Percentiles rank a stretch among this genome's conserved stretches.
Conservation (phyloP, 345 rosid species). For the Noccaea bulbosa region DNA sequence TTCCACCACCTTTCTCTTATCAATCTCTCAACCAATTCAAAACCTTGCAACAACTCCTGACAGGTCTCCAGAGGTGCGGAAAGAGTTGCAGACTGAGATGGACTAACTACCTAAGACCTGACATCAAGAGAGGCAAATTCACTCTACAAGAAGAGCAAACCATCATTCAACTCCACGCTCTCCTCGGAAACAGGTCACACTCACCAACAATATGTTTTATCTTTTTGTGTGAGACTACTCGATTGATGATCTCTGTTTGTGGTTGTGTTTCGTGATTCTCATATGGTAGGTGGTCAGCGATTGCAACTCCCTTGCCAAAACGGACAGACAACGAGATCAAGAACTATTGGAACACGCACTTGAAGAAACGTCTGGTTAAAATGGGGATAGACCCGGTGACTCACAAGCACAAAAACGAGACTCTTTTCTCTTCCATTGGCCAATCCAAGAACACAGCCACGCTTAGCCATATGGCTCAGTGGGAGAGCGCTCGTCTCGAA, state of each 20-base stretch:
- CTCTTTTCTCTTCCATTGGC: slow-evolving; percentile 53
- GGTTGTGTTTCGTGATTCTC: background rate
- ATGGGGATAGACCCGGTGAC: slow-evolving; percentile 66
- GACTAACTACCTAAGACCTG: slow-evolving; percentile 94
- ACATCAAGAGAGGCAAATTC: slow-evolving; percentile 92
- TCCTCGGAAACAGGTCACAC: slow-evolving; percentile 82
- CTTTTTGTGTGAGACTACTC: background rate
- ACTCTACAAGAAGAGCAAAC: slow-evolving; percentile 92
- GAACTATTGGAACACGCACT: slow-evolving; percentile 84
- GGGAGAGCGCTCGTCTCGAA: slow-evolving; percentile 62
- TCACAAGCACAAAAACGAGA: slow-evolving; percentile 51
- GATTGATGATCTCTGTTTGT: slow-evolving; percentile 31
- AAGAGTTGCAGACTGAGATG: slow-evolving; percentile 95
- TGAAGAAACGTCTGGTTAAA: slow-evolving; percentile 66
- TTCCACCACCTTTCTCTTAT: background rate
- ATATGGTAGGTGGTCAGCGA: slow-evolving; percentile 72
- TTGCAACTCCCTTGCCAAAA: slow-evolving; percentile 75
- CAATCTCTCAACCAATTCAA: background rate
- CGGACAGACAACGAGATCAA: slow-evolving; percentile 83
- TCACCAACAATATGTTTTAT: background rate
- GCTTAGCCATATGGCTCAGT: slow-evolving; percentile 61
- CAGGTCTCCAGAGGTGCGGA: slow-evolving; percentile 91
- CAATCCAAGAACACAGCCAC: slow-evolving; percentile 65
- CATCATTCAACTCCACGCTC: slow-evolving; percentile 96
- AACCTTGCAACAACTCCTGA: too few relatives aligned